phyloP scores from a whole-genome alignment of 2,329 filamentous ascomycete genomes.

The Aaosphaeria pasadenensis region DNA sequence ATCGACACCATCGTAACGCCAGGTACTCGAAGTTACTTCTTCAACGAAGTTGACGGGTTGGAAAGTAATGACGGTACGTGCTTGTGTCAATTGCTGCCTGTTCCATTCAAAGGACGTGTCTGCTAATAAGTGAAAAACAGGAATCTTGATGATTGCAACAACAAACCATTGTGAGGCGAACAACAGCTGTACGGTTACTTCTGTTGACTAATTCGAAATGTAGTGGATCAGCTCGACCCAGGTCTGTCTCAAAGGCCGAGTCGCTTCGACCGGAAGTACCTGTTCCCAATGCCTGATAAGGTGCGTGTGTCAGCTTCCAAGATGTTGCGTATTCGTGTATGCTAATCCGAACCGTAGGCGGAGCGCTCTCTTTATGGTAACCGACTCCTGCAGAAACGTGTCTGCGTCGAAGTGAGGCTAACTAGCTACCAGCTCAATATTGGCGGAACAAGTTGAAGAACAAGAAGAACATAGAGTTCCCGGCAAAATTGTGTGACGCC shows the following conservation, averaged over 20 bases:
- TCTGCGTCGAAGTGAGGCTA: conserved; percentile 6
- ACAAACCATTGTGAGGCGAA: conserved; percentile 33
- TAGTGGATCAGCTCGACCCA: conserved; percentile 35
- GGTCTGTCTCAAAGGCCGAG: conserved; percentile 60
- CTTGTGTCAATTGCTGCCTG: neutral
- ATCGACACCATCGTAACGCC: conserved; percentile 40
- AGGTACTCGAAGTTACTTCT: conserved; percentile 37
- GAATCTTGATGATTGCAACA: conserved; percentile 42
- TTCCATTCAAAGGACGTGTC: neutral
- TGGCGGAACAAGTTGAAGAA: conserved; percentile 59
- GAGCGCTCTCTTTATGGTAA: conserved; percentile 59
- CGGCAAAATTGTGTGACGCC: conserved; percentile 55
- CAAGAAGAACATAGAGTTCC: conserved; percentile 61
- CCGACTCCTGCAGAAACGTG: neutral
- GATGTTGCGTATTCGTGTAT: neutral
- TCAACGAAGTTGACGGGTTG: conserved; percentile 44
- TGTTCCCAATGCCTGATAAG: conserved; percentile 56
- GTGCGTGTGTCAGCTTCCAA: conserved; percentile 2
- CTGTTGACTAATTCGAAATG: neutral
- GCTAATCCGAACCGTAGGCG: conserved; percentile 28
- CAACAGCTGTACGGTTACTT: neutral
- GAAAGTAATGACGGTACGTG: conserved; percentile 34
- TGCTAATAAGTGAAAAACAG: neutral
- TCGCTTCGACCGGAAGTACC: conserved; percentile 65
- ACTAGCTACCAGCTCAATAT: conserved; percentile 38